Base-by-base conservation (phyloP, 768 basidiomycete species). In the Roridomyces roridus region DNA sequence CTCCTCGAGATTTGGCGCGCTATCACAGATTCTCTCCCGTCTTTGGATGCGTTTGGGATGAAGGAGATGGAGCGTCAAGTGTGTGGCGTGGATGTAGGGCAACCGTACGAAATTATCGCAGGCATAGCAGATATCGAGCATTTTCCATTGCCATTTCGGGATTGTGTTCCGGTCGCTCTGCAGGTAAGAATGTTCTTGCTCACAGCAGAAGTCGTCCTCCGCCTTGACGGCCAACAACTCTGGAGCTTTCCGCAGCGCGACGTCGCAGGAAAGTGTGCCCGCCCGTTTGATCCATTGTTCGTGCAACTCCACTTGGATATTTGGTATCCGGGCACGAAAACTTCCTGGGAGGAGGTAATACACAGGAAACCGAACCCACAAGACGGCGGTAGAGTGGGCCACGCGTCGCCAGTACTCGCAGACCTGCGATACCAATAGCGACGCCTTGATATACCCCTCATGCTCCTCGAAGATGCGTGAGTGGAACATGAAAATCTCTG, bases 401-500 rank as follows among this genome's bases (percentile, higher is more conserved):
- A 43, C 28, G 6, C 2, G 8, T 1, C 54, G 46, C 54, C 54
- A 55, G 34, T 14, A 9, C 0, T 1, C 18, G 31, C 40, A 47
- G 23, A 55, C 46, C 31, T 55, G 54, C n/a, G 54, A 55, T n/a
- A 48, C 46, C 1, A 12, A 15, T n/a, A 55, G 40, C 39, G 54
- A 21, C 6, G 54, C 54, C 7, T 8, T 2, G 24, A 55, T 55
- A 20, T 34, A 55, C 20, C 34, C 44, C 26, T 20, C 12, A 17
- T 53, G 52, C 5, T 18, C 35, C 10, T 23, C 11, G 24, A 39
- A 53, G 18, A 25, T 25, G 15, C n/a, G 31, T 9, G 52, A 9
- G 29, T 47, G 46, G 31, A 41, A 40, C 3, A 43, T 20, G 8
- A 55, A 48, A 7, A 55, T 55, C 10, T 48, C 26, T 0, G 40